Conservation (phyloP, 495 filamentous ascomycete species). For the Penicillium robsamsonii region DNA sequence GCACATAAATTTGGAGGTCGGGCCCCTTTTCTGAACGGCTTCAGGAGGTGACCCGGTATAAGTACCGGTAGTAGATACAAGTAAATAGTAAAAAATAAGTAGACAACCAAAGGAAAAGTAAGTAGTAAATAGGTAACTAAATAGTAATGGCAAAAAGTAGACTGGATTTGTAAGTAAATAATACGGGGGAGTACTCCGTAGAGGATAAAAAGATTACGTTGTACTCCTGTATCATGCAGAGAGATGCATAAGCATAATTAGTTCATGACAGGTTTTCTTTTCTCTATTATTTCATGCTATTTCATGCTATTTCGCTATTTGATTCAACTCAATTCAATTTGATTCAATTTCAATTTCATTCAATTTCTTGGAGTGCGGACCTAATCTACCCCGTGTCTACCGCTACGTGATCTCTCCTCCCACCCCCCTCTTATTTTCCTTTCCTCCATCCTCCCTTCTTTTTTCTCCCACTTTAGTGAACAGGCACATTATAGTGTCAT, state of each 20-base stretch:
- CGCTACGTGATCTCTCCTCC: constrained; percentile 14
- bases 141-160: background rate
- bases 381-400: constrained; percentile 17
- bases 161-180: background rate
- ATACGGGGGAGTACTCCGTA: background rate
- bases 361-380: constrained; percentile 3
- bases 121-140: constrained; percentile 4
- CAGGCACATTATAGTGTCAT: constrained; percentile 1
- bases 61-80: no score
- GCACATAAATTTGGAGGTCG: constrained; percentile 7
- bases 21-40: constrained; percentile 8
- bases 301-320: background rate
- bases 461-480: constrained; percentile 15
- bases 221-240: constrained; percentile 4
- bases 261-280: background rate
- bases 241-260: constrained; percentile 4
- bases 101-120: background rate
- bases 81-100: no score
- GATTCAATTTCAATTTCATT: background rate
- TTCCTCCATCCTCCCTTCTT: constrained; percentile 17
- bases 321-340: background rate
- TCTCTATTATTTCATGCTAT: background rate
- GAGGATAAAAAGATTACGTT: background rate
- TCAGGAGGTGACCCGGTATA: background rate
- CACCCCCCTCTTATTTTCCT: constrained; percentile 20